A percentile compares a stretch with the other conserved stretches of the same genome.
phyloP scores from a whole-genome alignment of 768 basidiomycete genomes.

The Lyophyllum shimeji region DNA sequence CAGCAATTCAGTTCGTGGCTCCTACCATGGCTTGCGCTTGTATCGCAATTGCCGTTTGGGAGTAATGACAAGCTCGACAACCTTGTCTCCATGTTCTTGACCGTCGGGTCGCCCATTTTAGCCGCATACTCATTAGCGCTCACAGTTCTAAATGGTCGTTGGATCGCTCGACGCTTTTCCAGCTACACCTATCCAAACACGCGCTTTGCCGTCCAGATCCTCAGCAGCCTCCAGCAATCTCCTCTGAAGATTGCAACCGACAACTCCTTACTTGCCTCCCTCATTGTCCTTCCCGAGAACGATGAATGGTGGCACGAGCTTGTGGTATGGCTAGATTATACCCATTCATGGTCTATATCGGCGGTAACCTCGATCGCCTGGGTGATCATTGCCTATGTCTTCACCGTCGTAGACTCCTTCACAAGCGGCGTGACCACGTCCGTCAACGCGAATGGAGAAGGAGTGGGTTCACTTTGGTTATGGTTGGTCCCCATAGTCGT shows the following conservation, averaged over 20 bases:
- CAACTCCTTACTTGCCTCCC: constrained; percentile 33
- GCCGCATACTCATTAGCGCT: constrained; percentile 45
- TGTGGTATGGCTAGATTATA: constrained; percentile 29
- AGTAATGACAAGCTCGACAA: constrained; percentile 38
- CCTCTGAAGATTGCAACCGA: constrained; percentile 31
- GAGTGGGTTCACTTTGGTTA: constrained; percentile 41
- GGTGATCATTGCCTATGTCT: constrained; percentile 43
- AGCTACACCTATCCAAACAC: constrained; percentile 29
- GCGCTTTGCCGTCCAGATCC: constrained; percentile 28
- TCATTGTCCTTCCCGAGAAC: constrained; percentile 41
- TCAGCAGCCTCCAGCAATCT: constrained; percentile 42
- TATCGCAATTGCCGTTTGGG: constrained; percentile 52
- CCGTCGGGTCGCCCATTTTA: constrained; percentile 43
- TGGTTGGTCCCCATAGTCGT: constrained; percentile 44
- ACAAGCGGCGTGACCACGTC: constrained; percentile 18
- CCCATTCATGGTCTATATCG: constrained; percentile 36
- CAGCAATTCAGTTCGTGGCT: constrained; percentile 46
- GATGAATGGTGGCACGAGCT: constrained; percentile 41
- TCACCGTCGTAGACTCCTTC: constrained; percentile 38
- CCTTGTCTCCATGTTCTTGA: constrained; percentile 39
- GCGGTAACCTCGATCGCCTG: constrained; percentile 40
- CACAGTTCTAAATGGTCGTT: constrained; percentile 43
- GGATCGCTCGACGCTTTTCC: constrained; percentile 34
- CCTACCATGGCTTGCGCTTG: constrained; percentile 46
- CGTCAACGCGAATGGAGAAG: constrained; percentile 36